Evolutionary conservation across 1,284 basidiomycete species (phyloP).

Genomic region (Sporisorium scitamineum): DNA sequence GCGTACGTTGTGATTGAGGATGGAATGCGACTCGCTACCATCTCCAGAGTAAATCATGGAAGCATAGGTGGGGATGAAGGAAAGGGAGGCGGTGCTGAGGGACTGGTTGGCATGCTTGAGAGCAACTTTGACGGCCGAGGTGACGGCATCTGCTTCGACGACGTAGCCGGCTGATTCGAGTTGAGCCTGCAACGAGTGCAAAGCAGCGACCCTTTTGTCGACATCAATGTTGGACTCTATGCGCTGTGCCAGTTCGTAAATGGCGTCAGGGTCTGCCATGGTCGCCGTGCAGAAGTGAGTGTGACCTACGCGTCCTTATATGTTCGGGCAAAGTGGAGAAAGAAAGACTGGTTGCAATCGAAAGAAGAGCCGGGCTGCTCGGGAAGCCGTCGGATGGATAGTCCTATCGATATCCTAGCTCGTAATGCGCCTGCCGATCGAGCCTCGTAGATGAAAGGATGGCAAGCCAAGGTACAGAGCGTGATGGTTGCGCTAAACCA

Average conservation of each 20-base stretch:
- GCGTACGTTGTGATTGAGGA: slow-evolving; percentile 46
- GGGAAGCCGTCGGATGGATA: not conserved
- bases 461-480: not conserved
- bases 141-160: slow-evolving; percentile 54
- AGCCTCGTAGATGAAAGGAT: no score
- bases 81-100: slow-evolving; percentile 70
- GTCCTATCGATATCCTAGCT: no score
- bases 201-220: slow-evolving; percentile 44
- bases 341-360: no score
- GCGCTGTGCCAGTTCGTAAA: slow-evolving; percentile 46
- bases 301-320: not conserved
- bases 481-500: not conserved
- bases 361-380: not conserved
- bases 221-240: slow-evolving; percentile 48
- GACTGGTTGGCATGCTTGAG: slow-evolving; percentile 84
- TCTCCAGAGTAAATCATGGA: slow-evolving; percentile 47
- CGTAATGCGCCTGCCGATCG: no score
- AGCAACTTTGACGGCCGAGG: slow-evolving; percentile 75
- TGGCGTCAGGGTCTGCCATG: slow-evolving; percentile 47
- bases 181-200: slow-evolving; percentile 39
- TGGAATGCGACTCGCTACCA: slow-evolving; percentile 25
- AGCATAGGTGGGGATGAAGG: slow-evolving; percentile 60
- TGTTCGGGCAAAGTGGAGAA: not conserved
- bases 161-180: slow-evolving; percentile 41
- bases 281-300: not conserved